Evolutionary conservation across 1,284 basidiomycete genomes (phyloP), one percentile per base, ranked within the genome.

Genomic region (Flammula alnicola): DNA sequence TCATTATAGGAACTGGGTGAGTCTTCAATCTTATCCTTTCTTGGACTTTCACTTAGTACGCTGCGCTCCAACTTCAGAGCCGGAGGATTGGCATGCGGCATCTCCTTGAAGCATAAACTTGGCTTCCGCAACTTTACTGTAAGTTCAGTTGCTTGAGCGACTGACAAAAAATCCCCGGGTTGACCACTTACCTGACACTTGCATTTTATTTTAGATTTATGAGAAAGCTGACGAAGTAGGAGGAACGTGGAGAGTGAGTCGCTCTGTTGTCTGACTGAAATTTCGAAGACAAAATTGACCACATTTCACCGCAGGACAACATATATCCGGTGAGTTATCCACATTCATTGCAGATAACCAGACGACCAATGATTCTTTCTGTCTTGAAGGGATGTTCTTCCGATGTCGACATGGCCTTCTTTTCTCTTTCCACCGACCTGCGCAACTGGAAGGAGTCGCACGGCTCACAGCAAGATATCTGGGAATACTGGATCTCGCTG

Each of bases 1-100:
- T 65, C 1, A 68, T 74, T 23, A 64, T 74, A 35, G 73, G 73
- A 12, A 66, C 71, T 37, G 73, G 73, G 73, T 74, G 39, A 43
- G 70, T 57, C 17, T 19, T 14, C 1, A n/a, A 32, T 10, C 11
- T 32, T 22, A 12, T 9, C 19, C 8, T 12, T 7, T 10, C 4
- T 61, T 59, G 11, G 19, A 37, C 53, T 62, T 1, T 55, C 54
- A 5, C 6, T 33, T 5, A 17, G 16, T n/a, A n/a, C 14, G 17
- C 11, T 7, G 40, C 23, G 25, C 4, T 22, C 4, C 36, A 7
- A 23, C 19, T n/a, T 19, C 19, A 67, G 68, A 2, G 41, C 54
- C 30, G 64, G 63, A 27, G 71, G 70, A 1, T 16, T 73, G 3
- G 56, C 65, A 6, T 65, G 64, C 44, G 69, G 63, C 1, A 67